These are phyloP conservation scores for Magnaporthiopsis incrustans DNA, from an alignment of 2,329 filamentous ascomycete species.

Conservation along the genomic window DNA sequence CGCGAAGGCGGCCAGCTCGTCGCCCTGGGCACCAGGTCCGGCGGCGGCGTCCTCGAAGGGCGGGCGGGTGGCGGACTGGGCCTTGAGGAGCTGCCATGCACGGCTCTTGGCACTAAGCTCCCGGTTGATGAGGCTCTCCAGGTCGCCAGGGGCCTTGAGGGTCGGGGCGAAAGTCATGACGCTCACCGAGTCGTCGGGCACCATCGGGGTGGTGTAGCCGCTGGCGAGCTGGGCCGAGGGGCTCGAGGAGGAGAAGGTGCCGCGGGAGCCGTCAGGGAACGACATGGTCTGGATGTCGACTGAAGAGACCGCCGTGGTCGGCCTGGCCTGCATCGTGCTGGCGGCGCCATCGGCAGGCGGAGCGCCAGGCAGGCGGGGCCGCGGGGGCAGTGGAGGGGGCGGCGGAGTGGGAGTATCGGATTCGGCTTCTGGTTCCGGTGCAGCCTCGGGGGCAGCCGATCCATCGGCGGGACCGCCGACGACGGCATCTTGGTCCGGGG, in stretches of 20 bases:
- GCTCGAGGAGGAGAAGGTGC: conserved; percentile 46
- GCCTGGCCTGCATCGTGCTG: conserved; percentile 43
- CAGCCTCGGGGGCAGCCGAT: not conserved
- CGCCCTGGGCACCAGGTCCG: conserved; percentile 30
- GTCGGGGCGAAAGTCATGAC: conserved; percentile 59
- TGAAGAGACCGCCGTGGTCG: conserved; percentile 79
- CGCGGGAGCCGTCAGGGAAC: conserved; percentile 60
- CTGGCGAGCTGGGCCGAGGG: conserved; percentile 30
- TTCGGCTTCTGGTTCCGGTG: not conserved
- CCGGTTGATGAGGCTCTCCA: conserved; percentile 74
- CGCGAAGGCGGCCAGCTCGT: conserved; percentile 58
- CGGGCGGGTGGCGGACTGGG: conserved; percentile 50
- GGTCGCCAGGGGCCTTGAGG: conserved; percentile 56
- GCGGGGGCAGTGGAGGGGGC: conserved; percentile 49
- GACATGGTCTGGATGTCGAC: conserved; percentile 72
- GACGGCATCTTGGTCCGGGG: not conserved
- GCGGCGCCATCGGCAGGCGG: conserved; percentile 20
- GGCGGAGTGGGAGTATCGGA: conserved; percentile 14
- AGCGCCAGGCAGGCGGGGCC: conserved; percentile 28
- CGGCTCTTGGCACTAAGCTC: conserved; percentile 58
- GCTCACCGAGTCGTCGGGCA: conserved; percentile 53
- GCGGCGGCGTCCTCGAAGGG: conserved; percentile 43
- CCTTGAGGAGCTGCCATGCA: conserved; percentile 59
- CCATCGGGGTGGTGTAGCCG: conserved; percentile 30
- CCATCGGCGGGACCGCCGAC: not conserved